phyloP scores from a whole-genome alignment of 2,329 filamentous ascomycete genomes.

The Colletotrichum karsti region DNA sequence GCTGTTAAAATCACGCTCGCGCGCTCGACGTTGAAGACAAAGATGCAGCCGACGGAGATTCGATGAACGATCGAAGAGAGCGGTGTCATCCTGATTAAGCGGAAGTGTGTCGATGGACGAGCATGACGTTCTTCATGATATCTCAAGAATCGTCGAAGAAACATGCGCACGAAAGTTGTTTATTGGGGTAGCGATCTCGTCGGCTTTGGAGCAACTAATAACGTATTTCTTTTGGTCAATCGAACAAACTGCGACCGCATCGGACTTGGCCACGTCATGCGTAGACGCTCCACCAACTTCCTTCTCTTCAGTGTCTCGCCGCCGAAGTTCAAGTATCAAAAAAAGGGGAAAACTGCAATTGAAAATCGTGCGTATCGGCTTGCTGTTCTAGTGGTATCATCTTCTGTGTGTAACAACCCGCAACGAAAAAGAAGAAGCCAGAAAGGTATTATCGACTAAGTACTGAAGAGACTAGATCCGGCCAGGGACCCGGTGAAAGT shows the following conservation, averaged over 20 bases:
- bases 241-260: neutral
- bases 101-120: too few species aligned
- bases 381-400: constrained; percentile 34
- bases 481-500: neutral
- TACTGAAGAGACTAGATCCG: constrained; percentile 10
- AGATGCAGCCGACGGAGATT: too few species aligned
- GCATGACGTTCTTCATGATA: too few species aligned
- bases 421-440: constrained; percentile 22
- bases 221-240: neutral
- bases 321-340: neutral
- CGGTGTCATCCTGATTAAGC: too few species aligned
- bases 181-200: too few species aligned
- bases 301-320: neutral
- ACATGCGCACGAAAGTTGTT: too few species aligned
- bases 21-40: too few species aligned
- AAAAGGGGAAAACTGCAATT: constrained; percentile 9
- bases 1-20: too few species aligned
- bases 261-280: neutral
- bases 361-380: constrained; percentile 22
- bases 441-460: constrained; percentile 21
- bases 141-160: too few species aligned
- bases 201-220: constrained; percentile 1
- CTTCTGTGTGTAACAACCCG: constrained; percentile 26
- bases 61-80: too few species aligned
- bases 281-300: neutral